Evolutionary conservation across 2,329 filamentous ascomycete genomes (phyloP).

Genomic region (Ramularia endophylla): DNA sequence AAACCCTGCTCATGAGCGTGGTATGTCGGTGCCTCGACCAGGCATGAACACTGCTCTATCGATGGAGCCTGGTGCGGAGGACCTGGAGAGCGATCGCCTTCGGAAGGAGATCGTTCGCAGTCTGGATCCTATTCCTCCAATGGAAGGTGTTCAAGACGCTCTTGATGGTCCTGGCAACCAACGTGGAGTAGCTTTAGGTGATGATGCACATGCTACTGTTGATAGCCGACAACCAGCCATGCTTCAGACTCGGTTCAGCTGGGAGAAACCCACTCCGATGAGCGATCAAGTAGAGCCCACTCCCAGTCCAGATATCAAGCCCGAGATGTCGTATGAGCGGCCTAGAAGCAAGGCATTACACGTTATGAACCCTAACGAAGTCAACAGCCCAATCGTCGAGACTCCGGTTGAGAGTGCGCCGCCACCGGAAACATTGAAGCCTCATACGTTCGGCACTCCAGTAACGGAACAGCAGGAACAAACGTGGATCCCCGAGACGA

Average conservation of each 20-base stretch:
- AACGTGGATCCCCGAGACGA: constrained; percentile 12
- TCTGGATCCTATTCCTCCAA: constrained; percentile 46
- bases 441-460: constrained; percentile 14
- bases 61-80: constrained; percentile 35
- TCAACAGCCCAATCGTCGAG: constrained; percentile 14
- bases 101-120: constrained; percentile 70
- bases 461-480: constrained; percentile 18
- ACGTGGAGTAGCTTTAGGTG: constrained; percentile 18
- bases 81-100: constrained; percentile 65
- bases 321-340: constrained; percentile 27
- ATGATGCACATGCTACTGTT: constrained; percentile 22
- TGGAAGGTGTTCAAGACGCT: constrained; percentile 25
- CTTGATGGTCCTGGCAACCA: constrained; percentile 24
- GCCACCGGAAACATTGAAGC: background rate
- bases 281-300: constrained; percentile 11
- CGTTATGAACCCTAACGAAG: constrained; percentile 38
- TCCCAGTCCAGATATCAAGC: constrained; percentile 23
- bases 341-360: constrained; percentile 33
- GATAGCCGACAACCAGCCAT: constrained; percentile 12
- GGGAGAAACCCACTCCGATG: constrained; percentile 26
- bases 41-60: constrained; percentile 20
- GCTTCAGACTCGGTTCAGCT: constrained; percentile 34
- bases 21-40: background rate
- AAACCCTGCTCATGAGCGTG: background rate
- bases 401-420: background rate